A percentile compares a stretch with the other conserved stretches of the same genome.
These are phyloP conservation scores for Mortierella antarctica DNA, from an alignment of 192 early-diverging fungal species.

Conservation along the genomic window DNA sequence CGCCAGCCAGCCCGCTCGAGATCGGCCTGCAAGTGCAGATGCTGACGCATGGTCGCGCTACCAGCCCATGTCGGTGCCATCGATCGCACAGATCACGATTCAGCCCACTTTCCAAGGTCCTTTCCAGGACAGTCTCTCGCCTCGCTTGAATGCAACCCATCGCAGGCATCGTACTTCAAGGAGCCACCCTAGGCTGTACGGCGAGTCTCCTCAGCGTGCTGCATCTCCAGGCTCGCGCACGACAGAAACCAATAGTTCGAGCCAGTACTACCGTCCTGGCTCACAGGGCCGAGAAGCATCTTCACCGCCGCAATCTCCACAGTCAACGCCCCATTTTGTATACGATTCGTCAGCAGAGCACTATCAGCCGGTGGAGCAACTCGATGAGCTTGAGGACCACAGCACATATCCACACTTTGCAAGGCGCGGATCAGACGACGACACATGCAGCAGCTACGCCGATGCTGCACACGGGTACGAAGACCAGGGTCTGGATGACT, in stretches of 20 bases:
- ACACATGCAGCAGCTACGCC: background rate
- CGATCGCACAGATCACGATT: constrained; percentile 31
- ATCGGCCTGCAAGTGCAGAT: constrained; percentile 12
- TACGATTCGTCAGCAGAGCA: background rate
- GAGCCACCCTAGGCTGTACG: background rate
- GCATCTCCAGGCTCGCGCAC: too few species aligned
- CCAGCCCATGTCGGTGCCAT: constrained; percentile 28
- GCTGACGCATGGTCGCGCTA: constrained; percentile 26
- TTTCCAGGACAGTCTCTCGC: background rate
- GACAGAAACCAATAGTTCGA: background rate
- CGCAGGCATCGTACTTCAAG: constrained; percentile 22
- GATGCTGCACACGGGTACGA: background rate
- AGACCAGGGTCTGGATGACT: constrained; percentile 10
- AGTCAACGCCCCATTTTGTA: too few species aligned
- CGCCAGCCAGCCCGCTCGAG: constrained; percentile 1
- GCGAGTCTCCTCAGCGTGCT: too few species aligned
- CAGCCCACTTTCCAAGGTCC: constrained; percentile 8
- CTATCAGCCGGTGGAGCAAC: background rate
- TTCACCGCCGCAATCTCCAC: too few species aligned
- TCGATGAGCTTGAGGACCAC: constrained; percentile 30
- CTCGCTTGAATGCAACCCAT: background rate
- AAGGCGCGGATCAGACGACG: background rate
- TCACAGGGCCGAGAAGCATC: background rate
- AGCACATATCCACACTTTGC: background rate
- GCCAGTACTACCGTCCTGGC: background rate